phyloP scores from a whole-genome alignment of 2,329 filamentous ascomycete genomes.

The Pestalotiopsis sp. region DNA sequence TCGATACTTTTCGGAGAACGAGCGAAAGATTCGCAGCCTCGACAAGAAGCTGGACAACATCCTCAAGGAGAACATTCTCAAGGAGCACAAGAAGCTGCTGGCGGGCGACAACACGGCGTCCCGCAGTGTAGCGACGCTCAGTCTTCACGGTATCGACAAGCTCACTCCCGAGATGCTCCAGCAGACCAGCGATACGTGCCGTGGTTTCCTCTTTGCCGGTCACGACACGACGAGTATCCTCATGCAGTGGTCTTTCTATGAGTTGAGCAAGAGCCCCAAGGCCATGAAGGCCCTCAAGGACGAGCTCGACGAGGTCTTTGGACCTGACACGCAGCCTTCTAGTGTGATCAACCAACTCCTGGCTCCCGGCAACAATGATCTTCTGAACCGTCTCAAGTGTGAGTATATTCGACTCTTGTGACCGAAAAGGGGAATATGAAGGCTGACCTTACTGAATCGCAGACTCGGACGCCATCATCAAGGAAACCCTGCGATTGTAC shows the following conservation, averaged over 20 bases:
- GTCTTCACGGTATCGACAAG: slow-evolving; percentile 15
- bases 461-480: slow-evolving; percentile 19
- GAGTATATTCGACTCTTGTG: neutral
- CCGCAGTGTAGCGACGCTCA: slow-evolving; percentile 16
- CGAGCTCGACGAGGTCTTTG: slow-evolving; percentile 12
- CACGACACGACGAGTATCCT: slow-evolving; percentile 21
- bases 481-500: slow-evolving; percentile 18
- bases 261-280: slow-evolving; percentile 18
- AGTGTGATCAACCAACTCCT: slow-evolving; percentile 9
- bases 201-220: slow-evolving; percentile 22
- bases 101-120: neutral
- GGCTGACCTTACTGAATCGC: neutral
- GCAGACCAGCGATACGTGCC: slow-evolving; percentile 20
- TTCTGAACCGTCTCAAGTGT: slow-evolving; percentile 16
- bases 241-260: slow-evolving; percentile 20
- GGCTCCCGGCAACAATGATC: slow-evolving; percentile 10
- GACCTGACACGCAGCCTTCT: slow-evolving; percentile 12
- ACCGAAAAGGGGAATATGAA: too few relatives aligned
- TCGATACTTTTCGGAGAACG: slow-evolving; percentile 12
- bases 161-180: slow-evolving; percentile 17
- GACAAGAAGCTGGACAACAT: slow-evolving; percentile 13
- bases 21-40: slow-evolving; percentile 6
- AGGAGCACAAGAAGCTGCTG: slow-evolving; percentile 12
- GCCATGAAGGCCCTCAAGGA: slow-evolving; percentile 15
- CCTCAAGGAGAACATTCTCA: slow-evolving; percentile 12